phyloP scores from a whole-genome alignment of 106 monocot species.

The Allium sativum region DNA sequence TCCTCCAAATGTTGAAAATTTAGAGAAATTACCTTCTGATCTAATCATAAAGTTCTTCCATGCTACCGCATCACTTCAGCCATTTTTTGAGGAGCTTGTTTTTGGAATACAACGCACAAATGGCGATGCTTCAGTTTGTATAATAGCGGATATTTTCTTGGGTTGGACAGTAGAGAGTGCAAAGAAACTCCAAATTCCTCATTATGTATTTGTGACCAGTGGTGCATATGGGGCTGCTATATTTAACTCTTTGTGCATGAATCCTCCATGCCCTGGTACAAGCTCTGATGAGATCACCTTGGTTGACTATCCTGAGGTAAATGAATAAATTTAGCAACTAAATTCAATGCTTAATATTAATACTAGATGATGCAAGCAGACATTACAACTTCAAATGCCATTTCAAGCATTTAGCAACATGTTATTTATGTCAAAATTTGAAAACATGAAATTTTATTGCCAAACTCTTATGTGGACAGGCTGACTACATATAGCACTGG shows the following conservation, averaged over 20 bases:
- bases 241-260: slow-evolving; percentile 15
- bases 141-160: slow-evolving; percentile 31
- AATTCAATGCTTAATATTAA: too few species aligned
- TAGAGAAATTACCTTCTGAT: slow-evolving; percentile 17
- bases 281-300: slow-evolving; percentile 1
- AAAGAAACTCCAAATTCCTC: slow-evolving; percentile 9
- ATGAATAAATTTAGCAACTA: neutral
- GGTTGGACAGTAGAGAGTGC: slow-evolving; percentile 30
- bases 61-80: slow-evolving; percentile 14
- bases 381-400: neutral
- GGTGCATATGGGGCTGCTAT: slow-evolving; percentile 23
- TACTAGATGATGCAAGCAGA: neutral
- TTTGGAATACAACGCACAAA: neutral
- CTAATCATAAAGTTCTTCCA: slow-evolving; percentile 14
- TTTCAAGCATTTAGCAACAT: neutral
- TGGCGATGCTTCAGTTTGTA: slow-evolving; percentile 3
- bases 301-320: slow-evolving; percentile 12
- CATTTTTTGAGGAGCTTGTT: slow-evolving; percentile 24
- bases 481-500: too few species aligned
- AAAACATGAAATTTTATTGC: neutral
- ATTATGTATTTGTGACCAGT: slow-evolving; percentile 27
- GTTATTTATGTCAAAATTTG: neutral
- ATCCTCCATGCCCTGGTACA: neutral
- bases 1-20: slow-evolving; percentile 23
- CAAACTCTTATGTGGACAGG: too few species aligned